Evolutionary conservation across 805 yeast genomes (phyloP).

Genomic region (Starmerella cellae): DNA sequence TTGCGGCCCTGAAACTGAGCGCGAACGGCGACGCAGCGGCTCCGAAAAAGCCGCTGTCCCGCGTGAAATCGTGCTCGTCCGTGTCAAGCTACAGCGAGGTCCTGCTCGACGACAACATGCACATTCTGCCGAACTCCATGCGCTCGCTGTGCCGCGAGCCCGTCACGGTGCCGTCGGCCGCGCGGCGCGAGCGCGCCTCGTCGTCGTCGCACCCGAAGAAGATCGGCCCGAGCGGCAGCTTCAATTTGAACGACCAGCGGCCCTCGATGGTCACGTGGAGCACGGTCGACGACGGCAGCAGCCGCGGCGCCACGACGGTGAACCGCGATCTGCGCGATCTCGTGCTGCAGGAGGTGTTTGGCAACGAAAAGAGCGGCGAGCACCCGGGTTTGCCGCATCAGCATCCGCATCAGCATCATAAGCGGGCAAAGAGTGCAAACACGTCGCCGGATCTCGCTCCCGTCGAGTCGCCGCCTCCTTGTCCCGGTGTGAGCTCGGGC

Average conservation of each 20-base stretch:
- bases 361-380: slow-evolving; percentile 27
- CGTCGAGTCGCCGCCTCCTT: not conserved
- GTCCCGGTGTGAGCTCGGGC: not conserved
- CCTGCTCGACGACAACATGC: slow-evolving; percentile 80
- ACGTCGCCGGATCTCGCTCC: slow-evolving; percentile 1
- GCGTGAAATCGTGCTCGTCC: slow-evolving; percentile 32
- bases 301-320: slow-evolving; percentile 48
- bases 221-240: slow-evolving; percentile 18
- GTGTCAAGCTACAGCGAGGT: slow-evolving; percentile 40
- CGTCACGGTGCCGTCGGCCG: not conserved
- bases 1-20: too few species aligned
- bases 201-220: not conserved
- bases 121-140: slow-evolving; percentile 73
- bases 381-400: not conserved
- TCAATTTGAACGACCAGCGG: slow-evolving; percentile 21
- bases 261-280: slow-evolving; percentile 18
- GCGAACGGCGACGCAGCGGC: too few species aligned
- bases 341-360: slow-evolving; percentile 61
- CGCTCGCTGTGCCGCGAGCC: slow-evolving; percentile 8
- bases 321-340: slow-evolving; percentile 60
- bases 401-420: not conserved
- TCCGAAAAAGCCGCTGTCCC: not conserved
- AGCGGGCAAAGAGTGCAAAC: not conserved
- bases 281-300: slow-evolving; percentile 4
- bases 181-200: too few species aligned